phyloP scores from a whole-genome alignment of 2,329 filamentous ascomycete species.

The Fusarium brevicatenulatum region DNA sequence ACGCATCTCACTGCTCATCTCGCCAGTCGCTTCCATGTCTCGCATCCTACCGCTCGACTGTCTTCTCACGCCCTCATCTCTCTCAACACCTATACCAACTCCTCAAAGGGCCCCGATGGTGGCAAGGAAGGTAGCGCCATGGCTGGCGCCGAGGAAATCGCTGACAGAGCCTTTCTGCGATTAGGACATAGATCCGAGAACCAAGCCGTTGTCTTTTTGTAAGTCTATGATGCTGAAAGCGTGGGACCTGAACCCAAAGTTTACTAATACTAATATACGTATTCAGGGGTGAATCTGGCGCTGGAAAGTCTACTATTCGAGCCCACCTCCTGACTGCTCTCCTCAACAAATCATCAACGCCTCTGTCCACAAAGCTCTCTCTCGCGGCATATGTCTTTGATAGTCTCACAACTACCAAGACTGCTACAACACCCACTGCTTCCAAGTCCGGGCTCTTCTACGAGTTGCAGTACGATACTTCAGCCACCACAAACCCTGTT shows the following conservation, averaged over 20 bases:
- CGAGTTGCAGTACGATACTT: conserved; percentile 95
- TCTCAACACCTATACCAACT: conserved; percentile 93
- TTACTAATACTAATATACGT: conserved; percentile 43
- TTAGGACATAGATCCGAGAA: conserved; percentile 91
- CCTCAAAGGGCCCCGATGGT: conserved; percentile 88
- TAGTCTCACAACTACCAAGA: conserved; percentile 95
- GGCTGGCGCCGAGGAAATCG: conserved; percentile 92
- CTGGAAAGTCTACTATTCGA: conserved; percentile 94
- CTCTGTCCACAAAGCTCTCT: conserved; percentile 91
- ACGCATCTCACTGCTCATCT: conserved; percentile 84
- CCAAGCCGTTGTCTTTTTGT: conserved; percentile 93
- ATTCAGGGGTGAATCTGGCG: conserved; percentile 88
- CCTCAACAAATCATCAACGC: conserved; percentile 89
- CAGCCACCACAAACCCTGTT: conserved; percentile 83
- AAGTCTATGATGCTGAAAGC: conserved; percentile 47
- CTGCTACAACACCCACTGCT: conserved; percentile 91
- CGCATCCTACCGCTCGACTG: conserved; percentile 85
- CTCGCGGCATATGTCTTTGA: conserved; percentile 96
- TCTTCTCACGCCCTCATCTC: conserved; percentile 93
- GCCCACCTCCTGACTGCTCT: conserved; percentile 88
- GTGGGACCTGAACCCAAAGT: not conserved
- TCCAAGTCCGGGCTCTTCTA: conserved; percentile 96
- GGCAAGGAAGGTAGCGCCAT: conserved; percentile 91
- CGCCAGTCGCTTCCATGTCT: conserved; percentile 90
- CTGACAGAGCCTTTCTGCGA: conserved; percentile 84